These are phyloP conservation scores for Annulohypoxylon stygium DNA, from an alignment of 495 filamentous ascomycete species.

Conservation along the genomic window DNA sequence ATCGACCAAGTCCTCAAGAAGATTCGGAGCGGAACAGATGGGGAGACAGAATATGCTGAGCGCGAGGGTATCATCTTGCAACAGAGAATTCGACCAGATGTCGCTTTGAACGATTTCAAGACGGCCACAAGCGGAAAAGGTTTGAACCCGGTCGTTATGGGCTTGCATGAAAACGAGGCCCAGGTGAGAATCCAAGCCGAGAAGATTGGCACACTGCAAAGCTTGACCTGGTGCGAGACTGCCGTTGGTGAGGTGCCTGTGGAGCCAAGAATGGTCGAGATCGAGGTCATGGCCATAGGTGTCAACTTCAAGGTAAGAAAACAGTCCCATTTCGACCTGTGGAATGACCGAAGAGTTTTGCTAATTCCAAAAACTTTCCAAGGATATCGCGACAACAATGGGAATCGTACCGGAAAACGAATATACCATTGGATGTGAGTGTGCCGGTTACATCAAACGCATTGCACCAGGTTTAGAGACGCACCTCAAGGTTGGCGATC, in stretches of 20 bases:
- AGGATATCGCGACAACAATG: constrained; percentile 57
- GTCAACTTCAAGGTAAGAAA: constrained; percentile 54
- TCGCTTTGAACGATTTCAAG: not conserved
- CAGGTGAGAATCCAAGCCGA: constrained; percentile 32
- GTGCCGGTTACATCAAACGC: constrained; percentile 57
- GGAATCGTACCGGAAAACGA: constrained; percentile 55
- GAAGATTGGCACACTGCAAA: constrained; percentile 31
- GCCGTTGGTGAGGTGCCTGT: no score
- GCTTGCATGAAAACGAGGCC: constrained; percentile 12
- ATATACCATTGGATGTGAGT: constrained; percentile 57
- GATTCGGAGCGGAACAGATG: not conserved
- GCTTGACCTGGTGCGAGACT: no score
- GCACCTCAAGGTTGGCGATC: constrained; percentile 57
- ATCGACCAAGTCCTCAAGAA: constrained; percentile 39
- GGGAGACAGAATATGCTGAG: constrained; percentile 53
- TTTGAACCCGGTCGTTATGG: not conserved
- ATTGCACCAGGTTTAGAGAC: constrained; percentile 49
- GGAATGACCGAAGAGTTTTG: no score
- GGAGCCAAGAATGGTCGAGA: not conserved
- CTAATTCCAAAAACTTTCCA: no score
- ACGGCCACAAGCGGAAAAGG: not conserved
- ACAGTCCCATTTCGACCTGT: no score
- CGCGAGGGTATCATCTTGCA: constrained; percentile 51
- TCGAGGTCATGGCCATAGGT: constrained; percentile 54
- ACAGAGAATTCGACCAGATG: constrained; percentile 44